phyloP scores from a whole-genome alignment of 192 early-diverging fungal species.

The Mortierella hygrophila region DNA sequence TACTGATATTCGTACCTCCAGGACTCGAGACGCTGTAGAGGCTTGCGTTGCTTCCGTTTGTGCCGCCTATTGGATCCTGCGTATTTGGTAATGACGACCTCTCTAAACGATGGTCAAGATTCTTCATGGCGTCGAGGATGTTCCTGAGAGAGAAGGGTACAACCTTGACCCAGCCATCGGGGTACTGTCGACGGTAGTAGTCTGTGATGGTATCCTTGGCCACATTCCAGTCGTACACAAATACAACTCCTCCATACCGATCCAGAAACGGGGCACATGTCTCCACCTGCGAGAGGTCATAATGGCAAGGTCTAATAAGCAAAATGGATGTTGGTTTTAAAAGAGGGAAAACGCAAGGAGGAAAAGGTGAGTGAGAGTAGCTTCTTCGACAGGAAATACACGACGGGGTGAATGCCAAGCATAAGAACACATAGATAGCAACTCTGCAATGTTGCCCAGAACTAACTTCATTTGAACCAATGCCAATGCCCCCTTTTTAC shows the following conservation, averaged over 20 bases:
- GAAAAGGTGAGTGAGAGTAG: background rate
- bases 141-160: slow-evolving; percentile 54
- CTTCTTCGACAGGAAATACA: background rate
- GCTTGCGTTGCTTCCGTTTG: slow-evolving; percentile 17
- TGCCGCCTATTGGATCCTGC: background rate
- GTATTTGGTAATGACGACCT: slow-evolving; percentile 2
- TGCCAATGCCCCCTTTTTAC: background rate
- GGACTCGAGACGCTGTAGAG: slow-evolving; percentile 8
- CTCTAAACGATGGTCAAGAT: slow-evolving; percentile 45
- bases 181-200: slow-evolving; percentile 53
- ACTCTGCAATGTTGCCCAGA: background rate
- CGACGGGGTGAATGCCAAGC: too few relatives aligned
- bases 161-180: slow-evolving; percentile 52
- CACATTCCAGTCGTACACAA: slow-evolving; percentile 59
- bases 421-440: background rate
- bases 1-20: background rate
- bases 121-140: slow-evolving; percentile 38
- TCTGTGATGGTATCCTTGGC: slow-evolving; percentile 53
- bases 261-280: slow-evolving; percentile 55
- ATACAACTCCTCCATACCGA: slow-evolving; percentile 53
- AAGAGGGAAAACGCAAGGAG: background rate
- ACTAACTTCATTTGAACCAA: background rate
- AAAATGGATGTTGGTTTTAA: background rate
- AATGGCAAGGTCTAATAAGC: slow-evolving; percentile 46
- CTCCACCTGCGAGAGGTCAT: slow-evolving; percentile 56